Conservation (phyloP, 768 basidiomycete species). For the Coprinopsis cinerea region DNA sequence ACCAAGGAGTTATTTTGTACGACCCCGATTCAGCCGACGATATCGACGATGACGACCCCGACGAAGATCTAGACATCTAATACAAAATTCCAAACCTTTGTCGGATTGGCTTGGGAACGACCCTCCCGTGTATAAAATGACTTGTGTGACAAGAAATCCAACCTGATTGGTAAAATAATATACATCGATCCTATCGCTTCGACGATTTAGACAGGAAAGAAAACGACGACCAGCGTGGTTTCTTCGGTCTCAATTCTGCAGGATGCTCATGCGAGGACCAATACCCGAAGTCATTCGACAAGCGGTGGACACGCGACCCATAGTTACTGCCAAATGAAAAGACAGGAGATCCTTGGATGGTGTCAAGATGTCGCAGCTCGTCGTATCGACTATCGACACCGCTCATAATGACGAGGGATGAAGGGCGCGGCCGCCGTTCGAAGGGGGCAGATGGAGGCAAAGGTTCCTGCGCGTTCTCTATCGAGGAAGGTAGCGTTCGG, state of each 20-base stretch:
- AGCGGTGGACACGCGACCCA: neutral
- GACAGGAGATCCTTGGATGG: neutral
- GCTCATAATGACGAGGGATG: neutral
- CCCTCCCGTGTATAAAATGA: too few relatives aligned
- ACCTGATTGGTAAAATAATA: neutral
- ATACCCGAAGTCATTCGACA: neutral
- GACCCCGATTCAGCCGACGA: conserved; percentile 94
- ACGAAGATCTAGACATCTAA: conserved; percentile 87
- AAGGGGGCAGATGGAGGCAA: neutral
- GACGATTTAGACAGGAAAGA: neutral
- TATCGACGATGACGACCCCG: conserved; percentile 93
- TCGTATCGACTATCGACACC: neutral
- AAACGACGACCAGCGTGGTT: neutral
- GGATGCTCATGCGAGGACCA: neutral
- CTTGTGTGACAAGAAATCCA: neutral
- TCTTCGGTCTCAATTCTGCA: neutral
- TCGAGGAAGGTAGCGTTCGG: neutral
- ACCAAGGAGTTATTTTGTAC: conserved; percentile 61
- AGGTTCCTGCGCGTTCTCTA: too few relatives aligned
- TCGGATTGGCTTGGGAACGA: neutral
- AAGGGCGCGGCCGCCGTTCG: neutral
- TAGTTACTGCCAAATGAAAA: too few relatives aligned
- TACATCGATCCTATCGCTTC: neutral
- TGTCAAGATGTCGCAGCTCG: neutral
- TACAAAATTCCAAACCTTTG: neutral